Conservation (phyloP, 306 rosid species). For the Vachellia collinsii region DNA sequence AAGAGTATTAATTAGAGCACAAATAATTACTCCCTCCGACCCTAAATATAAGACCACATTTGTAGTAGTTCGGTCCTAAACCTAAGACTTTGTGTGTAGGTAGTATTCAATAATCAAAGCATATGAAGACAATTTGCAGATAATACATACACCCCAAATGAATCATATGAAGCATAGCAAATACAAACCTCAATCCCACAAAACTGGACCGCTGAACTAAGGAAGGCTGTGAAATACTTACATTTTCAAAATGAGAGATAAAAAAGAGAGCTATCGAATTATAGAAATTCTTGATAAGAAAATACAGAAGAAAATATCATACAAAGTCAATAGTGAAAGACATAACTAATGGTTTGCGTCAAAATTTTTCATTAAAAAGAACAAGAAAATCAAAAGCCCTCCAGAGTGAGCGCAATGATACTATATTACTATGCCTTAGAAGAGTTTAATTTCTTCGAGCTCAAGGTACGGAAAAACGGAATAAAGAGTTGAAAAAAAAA, state of each 20-base stretch:
- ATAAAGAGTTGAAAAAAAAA: background rate
- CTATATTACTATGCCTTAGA: background rate
- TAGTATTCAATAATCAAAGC: conserved; percentile 16
- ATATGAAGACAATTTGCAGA: conserved; percentile 11
- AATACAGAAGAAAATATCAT: background rate
- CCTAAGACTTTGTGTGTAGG: too few species aligned
- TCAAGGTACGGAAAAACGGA: background rate
- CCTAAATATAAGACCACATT: too few species aligned
- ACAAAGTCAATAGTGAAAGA: background rate
- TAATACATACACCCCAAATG: background rate
- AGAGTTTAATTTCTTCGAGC: background rate
- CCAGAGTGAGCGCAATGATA: too few species aligned
- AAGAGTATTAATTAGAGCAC: background rate
- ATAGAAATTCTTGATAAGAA: conserved; percentile 1
- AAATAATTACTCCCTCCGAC: background rate
- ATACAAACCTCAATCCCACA: conserved; percentile 9
- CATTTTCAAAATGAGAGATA: conserved; percentile 12
- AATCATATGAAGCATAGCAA: background rate
- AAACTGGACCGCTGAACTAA: background rate
- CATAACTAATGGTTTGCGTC: background rate
- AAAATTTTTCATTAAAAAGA: too few species aligned
- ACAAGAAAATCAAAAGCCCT: too few species aligned
- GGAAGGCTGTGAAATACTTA: background rate
- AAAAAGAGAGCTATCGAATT: conserved; percentile 8
- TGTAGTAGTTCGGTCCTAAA: too few species aligned